Conservation (phyloP, 2,329 filamentous ascomycete species). For the Epichloe elymi region DNA sequence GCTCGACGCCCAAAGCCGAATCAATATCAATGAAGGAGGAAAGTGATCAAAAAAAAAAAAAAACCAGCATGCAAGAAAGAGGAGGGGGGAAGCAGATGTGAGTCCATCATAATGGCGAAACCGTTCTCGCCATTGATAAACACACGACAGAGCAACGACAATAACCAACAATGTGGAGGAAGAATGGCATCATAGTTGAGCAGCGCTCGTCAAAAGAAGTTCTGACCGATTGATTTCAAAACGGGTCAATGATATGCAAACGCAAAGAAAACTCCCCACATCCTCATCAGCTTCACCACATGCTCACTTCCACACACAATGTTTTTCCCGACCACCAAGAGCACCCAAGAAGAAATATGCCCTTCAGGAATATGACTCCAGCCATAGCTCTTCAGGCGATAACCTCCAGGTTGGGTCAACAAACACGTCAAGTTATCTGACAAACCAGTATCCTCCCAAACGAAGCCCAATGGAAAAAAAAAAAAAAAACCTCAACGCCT, state of each 20-base stretch:
- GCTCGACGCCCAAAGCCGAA: not conserved
- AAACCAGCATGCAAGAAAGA: not conserved
- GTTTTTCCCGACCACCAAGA: not conserved
- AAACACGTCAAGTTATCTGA: too few species aligned
- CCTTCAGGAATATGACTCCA: too few species aligned
- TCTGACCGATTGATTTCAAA: not conserved
- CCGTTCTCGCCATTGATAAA: not conserved
- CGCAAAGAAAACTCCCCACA: not conserved
- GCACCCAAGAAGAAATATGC: not conserved
- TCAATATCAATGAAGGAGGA: not conserved
- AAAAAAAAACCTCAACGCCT: not conserved
- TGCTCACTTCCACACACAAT: not conserved
- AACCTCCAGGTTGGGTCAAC: too few species aligned
- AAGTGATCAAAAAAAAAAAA: not conserved
- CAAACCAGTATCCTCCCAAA: too few species aligned
- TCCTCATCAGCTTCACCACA: not conserved
- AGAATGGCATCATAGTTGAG: not conserved
- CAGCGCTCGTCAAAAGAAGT: not conserved
- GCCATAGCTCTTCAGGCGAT: too few species aligned
- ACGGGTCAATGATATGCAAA: not conserved
- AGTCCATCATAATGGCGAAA: not conserved
- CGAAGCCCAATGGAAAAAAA: not conserved
- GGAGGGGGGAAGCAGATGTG: not conserved
- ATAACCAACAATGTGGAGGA: not conserved
- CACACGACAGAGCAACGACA: not conserved